Conservation (phyloP, 495 filamentous ascomycete species). For the Aspergillus asperescens region DNA sequence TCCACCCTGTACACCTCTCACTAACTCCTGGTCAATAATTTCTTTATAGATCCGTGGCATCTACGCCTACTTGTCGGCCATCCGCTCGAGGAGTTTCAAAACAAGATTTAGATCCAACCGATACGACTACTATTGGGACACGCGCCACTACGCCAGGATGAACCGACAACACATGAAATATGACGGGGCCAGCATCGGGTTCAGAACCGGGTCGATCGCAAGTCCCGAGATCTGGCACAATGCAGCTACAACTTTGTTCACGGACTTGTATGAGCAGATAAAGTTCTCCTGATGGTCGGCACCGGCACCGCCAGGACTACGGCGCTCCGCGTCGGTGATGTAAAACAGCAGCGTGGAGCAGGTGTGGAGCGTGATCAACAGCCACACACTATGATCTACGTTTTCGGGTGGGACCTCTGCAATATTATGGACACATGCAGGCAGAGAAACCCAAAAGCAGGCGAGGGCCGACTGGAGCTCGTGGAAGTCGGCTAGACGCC, state of each 20-base stretch:
- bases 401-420: not conserved
- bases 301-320: not conserved
- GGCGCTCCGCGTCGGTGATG: conserved; percentile 1
- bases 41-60: conserved; percentile 3
- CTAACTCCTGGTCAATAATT: conserved; percentile 5
- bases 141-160: not conserved
- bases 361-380: not conserved
- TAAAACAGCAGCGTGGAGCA: conserved; percentile 1
- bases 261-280: conserved; percentile 3
- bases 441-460: conserved; percentile 1
- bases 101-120: conserved; percentile 5
- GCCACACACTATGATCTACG: not conserved
- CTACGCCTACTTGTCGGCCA: not conserved
- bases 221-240: conserved; percentile 1
- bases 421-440: not conserved
- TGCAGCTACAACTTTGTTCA: conserved; percentile 4
- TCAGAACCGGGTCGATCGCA: not conserved
- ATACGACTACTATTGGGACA: conserved; percentile 1
- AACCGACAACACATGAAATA: conserved; percentile 7
- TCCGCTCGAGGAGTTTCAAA: conserved; percentile 4
- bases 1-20: not conserved
- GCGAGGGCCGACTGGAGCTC: conserved; percentile 2
- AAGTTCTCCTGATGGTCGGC: not conserved
- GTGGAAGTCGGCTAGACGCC: not conserved
- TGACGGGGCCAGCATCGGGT: conserved; percentile 6